Evolutionary conservation across 148 eudicot genomes (phyloP).

Genomic region (Tetragonia tetragonoides): DNA sequence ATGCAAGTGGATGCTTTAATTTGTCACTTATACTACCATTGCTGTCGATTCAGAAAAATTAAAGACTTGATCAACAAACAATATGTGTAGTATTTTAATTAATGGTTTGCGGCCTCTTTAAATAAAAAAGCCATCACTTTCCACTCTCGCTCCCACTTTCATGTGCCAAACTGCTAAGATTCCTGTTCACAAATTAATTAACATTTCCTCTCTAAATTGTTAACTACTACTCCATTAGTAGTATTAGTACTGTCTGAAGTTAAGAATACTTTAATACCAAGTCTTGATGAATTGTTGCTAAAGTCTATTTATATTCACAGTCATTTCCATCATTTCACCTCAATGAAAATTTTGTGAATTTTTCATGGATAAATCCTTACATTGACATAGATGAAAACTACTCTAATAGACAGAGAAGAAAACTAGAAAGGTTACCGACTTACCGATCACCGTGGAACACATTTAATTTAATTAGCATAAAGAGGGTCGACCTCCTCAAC

Average conservation of each 20-base stretch:
- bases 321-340: too few relatives aligned
- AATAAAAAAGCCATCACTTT: neutral
- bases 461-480: too few relatives aligned
- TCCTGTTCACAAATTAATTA: constrained; percentile 18
- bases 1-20: constrained; percentile 30
- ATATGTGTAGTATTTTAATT: neutral
- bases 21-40: neutral
- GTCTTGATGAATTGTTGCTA: neutral
- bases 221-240: neutral
- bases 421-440: too few relatives aligned
- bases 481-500: too few relatives aligned
- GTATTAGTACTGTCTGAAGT: constrained; percentile 9
- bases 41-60: constrained; percentile 8
- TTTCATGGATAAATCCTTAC: too few relatives aligned
- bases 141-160: neutral
- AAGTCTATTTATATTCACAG: too few relatives aligned
- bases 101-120: too few relatives aligned
- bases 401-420: too few relatives aligned
- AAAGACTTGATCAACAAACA: neutral
- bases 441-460: too few relatives aligned
- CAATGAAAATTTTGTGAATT: too few relatives aligned
- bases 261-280: constrained; percentile 18
- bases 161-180: constrained; percentile 25
- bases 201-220: neutral
- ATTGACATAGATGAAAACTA: too few relatives aligned